Percentiles rank a stretch among this genome's conserved stretches.
Evolutionary conservation across 148 eudicot species (phyloP).

Genomic region (Cornus kousa): DNA sequence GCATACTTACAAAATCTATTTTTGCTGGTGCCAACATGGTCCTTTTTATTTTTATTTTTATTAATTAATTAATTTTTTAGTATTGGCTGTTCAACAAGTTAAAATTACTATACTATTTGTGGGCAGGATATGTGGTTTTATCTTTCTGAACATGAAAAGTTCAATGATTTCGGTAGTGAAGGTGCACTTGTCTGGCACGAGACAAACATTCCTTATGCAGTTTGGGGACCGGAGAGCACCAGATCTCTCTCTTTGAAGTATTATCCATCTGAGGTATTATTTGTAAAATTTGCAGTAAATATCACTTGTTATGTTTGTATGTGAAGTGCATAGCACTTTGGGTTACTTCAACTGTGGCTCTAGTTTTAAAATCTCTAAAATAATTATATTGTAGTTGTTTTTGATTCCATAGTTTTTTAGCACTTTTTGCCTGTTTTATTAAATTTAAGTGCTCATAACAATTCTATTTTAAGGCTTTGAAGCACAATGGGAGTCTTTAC

Average conservation of each 20-base stretch:
- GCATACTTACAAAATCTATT: not conserved
- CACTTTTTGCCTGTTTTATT: not conserved
- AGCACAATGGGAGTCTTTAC: slow-evolving; percentile 87
- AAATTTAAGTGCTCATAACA: not conserved
- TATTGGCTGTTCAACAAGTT: slow-evolving; percentile 7
- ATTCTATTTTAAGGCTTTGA: slow-evolving; percentile 58
- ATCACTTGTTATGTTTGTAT: slow-evolving; percentile 1
- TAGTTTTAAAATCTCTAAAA: slow-evolving; percentile 1
- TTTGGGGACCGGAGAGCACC: slow-evolving; percentile 85
- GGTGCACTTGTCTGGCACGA: slow-evolving; percentile 95
- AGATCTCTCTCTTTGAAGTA: slow-evolving; percentile 70
- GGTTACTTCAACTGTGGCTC: not conserved
- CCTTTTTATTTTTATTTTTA: not conserved
- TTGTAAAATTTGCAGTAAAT: not conserved
- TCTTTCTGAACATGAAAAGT: slow-evolving; percentile 74
- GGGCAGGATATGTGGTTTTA: slow-evolving; percentile 94
- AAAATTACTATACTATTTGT: slow-evolving; percentile 4
- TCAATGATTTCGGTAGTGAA: slow-evolving; percentile 77
- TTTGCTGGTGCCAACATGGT: not conserved
- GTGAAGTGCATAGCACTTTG: not conserved
- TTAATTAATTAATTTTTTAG: not conserved
- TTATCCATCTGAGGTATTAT: slow-evolving; percentile 77
- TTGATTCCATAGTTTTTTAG: not conserved
- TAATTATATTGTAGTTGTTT: not conserved
- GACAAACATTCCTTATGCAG: slow-evolving; percentile 93